These are phyloP conservation scores for Nematocida major DNA, from an alignment of 371 early-diverging fungal genomes.

Conservation along the genomic window DNA sequence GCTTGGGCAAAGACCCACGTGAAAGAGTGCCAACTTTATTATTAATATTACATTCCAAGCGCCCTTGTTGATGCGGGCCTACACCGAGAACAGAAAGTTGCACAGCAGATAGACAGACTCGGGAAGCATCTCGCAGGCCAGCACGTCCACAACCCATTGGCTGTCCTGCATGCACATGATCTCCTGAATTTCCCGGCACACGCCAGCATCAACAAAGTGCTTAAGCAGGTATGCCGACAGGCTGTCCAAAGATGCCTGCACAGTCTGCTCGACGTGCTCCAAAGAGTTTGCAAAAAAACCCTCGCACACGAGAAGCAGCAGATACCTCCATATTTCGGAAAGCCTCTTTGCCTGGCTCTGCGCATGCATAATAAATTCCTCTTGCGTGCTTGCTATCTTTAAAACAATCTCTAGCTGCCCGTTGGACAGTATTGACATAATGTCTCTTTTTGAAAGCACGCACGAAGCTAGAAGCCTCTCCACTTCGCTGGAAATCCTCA, in stretches of 20 bases:
- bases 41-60: neutral
- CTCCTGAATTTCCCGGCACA: neutral
- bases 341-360: neutral
- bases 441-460: constrained; percentile 14
- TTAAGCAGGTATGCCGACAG: neutral
- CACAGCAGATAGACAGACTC: constrained; percentile 17
- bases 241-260: neutral
- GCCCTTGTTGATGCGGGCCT: neutral
- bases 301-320: neutral
- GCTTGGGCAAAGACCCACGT: too few species aligned
- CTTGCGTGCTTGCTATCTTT: neutral
- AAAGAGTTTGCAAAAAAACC: neutral
- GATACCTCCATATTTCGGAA: constrained; percentile 36
- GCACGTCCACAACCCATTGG: neutral
- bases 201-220: neutral
- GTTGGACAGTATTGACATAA: neutral
- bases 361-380: neutral
- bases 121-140: neutral
- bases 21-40: neutral
- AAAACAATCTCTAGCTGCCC: constrained; percentile 37
- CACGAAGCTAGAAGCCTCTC: neutral
- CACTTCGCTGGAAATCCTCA: neutral
- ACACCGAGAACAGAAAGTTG: neutral
- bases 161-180: neutral
- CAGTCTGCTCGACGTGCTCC: neutral